Evolutionary conservation across 2,329 filamentous ascomycete genomes (phyloP).

Genomic region (Xylariaceae sp.): DNA sequence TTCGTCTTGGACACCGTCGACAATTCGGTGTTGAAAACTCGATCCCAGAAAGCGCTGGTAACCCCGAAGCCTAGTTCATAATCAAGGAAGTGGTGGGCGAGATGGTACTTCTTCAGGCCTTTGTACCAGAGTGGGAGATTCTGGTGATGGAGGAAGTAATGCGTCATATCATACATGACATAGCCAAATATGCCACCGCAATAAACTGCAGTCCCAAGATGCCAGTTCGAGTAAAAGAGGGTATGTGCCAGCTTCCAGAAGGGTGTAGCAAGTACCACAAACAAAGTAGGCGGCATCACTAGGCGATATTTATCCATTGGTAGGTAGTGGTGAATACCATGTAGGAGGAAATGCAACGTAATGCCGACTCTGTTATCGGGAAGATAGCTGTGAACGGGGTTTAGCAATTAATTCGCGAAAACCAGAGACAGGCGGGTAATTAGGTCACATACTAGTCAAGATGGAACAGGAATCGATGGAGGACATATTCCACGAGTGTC

Average conservation of each 20-base stretch:
- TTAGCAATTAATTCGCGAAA: constrained; percentile 26
- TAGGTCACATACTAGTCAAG: constrained; percentile 68
- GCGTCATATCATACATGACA: constrained; percentile 91
- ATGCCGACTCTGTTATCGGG: constrained; percentile 87
- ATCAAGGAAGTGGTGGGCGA: constrained; percentile 95
- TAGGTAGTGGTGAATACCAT: constrained; percentile 95
- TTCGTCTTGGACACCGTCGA: constrained; percentile 34
- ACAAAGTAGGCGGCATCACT: constrained; percentile 92
- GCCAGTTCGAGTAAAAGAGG: constrained; percentile 81
- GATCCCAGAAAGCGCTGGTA: constrained; percentile 94
- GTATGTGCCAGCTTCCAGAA: constrained; percentile 89
- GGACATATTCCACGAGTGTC: constrained; percentile 81
- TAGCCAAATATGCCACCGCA: constrained; percentile 94
- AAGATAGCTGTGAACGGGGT: constrained; percentile 55
- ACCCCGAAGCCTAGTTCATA: constrained; percentile 97
- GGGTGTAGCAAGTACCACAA: constrained; percentile 73
- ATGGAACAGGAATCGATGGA: constrained; percentile 92
- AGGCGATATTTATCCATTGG: constrained; percentile 98
- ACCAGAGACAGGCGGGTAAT: background rate
- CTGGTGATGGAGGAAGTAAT: constrained; percentile 97
- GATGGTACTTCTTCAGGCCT: constrained; percentile 92
- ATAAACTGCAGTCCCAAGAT: constrained; percentile 70
- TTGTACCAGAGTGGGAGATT: constrained; percentile 88
- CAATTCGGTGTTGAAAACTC: constrained; percentile 84
- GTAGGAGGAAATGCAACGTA: constrained; percentile 85